phyloP scores from a whole-genome alignment of 2,329 filamentous ascomycete genomes.

The Alternaria arborescens region DNA sequence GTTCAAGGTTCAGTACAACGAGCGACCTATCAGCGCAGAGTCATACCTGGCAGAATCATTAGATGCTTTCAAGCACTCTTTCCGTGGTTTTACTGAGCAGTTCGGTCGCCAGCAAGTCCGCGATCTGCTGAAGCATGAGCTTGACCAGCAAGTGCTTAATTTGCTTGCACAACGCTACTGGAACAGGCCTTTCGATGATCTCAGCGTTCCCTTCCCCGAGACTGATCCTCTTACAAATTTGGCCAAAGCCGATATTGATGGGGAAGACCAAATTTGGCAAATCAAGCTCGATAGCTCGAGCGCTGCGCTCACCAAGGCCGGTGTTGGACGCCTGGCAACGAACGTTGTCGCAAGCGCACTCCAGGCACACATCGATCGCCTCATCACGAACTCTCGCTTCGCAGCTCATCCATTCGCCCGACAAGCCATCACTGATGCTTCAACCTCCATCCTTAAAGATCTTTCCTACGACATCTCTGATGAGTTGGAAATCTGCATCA shows the following conservation, averaged over 20 bases:
- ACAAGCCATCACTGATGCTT: conserved; percentile 90
- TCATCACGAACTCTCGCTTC: conserved; percentile 85
- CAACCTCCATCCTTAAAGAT: conserved; percentile 88
- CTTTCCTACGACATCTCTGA: conserved; percentile 97
- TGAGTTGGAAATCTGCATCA: conserved; percentile 98
- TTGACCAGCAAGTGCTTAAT: conserved; percentile 95
- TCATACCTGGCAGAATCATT: conserved; percentile 95
- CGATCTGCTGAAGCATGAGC: conserved; percentile 85
- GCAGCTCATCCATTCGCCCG: conserved; percentile 89
- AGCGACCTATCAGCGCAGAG: conserved; percentile 91
- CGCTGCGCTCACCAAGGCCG: conserved; percentile 89
- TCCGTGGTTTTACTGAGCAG: conserved; percentile 88
- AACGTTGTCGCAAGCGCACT: conserved; percentile 90
- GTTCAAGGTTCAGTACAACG: conserved; percentile 99
- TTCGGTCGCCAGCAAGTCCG: conserved; percentile 92
- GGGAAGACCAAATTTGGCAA: conserved; percentile 86
- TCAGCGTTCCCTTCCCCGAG: conserved; percentile 72
- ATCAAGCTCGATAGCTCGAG: conserved; percentile 92
- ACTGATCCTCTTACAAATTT: conserved; percentile 78
- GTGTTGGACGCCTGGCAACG: conserved; percentile 90
- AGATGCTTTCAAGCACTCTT: conserved; percentile 96
- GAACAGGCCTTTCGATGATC: conserved; percentile 92
- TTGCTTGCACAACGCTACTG: conserved; percentile 93
- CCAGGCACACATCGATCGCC: conserved; percentile 79
- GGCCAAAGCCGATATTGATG: conserved; percentile 77